phyloP scores from a whole-genome alignment of 805 yeast genomes.

The Metschnikowia matae region DNA sequence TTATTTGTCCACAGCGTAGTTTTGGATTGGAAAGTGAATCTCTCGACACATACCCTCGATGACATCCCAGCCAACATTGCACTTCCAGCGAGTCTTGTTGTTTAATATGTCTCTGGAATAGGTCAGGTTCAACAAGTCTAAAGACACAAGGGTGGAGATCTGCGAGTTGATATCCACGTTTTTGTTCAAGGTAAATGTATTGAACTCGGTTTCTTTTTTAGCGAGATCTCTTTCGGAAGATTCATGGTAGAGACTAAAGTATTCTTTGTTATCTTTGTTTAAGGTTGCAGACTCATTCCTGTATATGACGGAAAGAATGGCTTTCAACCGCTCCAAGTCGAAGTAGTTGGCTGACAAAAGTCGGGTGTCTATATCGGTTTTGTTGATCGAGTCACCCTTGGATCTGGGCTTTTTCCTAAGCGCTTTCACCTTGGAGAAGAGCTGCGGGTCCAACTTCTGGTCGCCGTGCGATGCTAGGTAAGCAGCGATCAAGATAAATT shows the following conservation, averaged over 20 bases:
- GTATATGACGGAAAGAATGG: conserved; percentile 71
- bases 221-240: conserved; percentile 33
- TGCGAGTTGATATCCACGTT: conserved; percentile 52
- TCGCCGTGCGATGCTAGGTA: conserved; percentile 79
- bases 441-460: conserved; percentile 61
- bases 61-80: conserved; percentile 67
- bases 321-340: conserved; percentile 73
- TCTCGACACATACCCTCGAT: conserved; percentile 59
- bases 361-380: conserved; percentile 52
- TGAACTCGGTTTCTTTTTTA: conserved; percentile 29
- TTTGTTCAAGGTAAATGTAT: conserved; percentile 33
- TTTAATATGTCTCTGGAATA: conserved; percentile 53
- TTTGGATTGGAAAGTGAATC: conserved; percentile 60
- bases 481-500: conserved; percentile 74
- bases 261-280: conserved; percentile 21
- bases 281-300: conserved; percentile 35
- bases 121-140: conserved; percentile 46
- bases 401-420: conserved; percentile 29
- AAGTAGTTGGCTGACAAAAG: conserved; percentile 69
- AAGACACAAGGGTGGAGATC: conserved; percentile 54
- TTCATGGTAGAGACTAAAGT: conserved; percentile 24
- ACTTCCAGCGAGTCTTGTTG: conserved; percentile 72
- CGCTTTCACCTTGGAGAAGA: conserved; percentile 57
- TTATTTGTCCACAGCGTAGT: conserved; percentile 46
- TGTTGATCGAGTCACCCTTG: conserved; percentile 21